Percentiles rank a stretch among this genome's conserved stretches.
phyloP scores from a whole-genome alignment of 2,329 filamentous ascomycete species.

The Aspergillus uvarum region DNA sequence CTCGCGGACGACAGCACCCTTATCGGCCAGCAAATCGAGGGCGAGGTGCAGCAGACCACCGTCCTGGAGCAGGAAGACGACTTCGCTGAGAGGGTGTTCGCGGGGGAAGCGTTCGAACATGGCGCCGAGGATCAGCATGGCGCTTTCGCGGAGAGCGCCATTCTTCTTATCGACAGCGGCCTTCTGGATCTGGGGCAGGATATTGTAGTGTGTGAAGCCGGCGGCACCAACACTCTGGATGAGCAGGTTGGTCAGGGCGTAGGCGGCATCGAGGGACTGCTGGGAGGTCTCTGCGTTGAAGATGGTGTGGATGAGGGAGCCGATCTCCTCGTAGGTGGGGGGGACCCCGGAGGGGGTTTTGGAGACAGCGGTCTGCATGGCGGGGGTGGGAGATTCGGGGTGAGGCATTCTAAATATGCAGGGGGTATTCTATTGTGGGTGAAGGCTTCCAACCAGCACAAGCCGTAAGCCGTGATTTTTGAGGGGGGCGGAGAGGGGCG shows the following conservation, averaged over 20 bases:
- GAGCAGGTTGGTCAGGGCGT: constrained; percentile 63
- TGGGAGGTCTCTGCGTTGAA: constrained; percentile 69
- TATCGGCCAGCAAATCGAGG: constrained; percentile 85
- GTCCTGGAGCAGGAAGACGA: constrained; percentile 78
- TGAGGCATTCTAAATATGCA: constrained; percentile 48
- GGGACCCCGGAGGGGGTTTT: constrained; percentile 49
- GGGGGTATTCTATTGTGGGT: background rate
- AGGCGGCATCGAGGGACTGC: constrained; percentile 66
- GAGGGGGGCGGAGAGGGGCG: background rate
- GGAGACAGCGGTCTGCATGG: constrained; percentile 49
- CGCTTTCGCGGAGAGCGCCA: constrained; percentile 77
- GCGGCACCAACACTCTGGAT: constrained; percentile 65
- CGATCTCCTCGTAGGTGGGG: constrained; percentile 66
- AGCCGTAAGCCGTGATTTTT: background rate
- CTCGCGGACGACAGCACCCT: constrained; percentile 83
- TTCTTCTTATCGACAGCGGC: constrained; percentile 93
- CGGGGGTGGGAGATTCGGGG: constrained; percentile 39
- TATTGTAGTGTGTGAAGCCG: constrained; percentile 61
- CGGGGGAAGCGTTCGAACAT: constrained; percentile 86
- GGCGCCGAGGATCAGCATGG: constrained; percentile 92
- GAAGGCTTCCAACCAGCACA: background rate
- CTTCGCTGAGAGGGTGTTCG: constrained; percentile 74
- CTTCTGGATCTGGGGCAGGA: constrained; percentile 67
- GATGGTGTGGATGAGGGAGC: constrained; percentile 63
- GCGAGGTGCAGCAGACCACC: constrained; percentile 69